A percentile compares a stretch with the other conserved stretches of the same genome.
Conservation (phyloP, 1,139 yeast species). For the Geotrichum europaeum region DNA sequence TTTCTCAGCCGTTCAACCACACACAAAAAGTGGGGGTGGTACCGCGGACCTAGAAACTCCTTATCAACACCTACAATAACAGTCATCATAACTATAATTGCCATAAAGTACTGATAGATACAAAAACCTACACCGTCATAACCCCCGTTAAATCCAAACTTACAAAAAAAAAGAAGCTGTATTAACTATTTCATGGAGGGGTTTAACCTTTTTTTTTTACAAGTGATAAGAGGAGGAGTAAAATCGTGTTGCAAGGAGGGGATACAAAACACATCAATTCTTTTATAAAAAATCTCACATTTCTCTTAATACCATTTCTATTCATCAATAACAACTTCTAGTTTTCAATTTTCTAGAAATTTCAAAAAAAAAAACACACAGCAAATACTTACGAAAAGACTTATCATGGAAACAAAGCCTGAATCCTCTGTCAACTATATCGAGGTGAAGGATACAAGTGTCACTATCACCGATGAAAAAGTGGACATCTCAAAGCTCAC, state of each 20-base stretch:
- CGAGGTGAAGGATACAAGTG: neutral
- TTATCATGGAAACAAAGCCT: neutral
- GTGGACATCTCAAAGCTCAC: slow-evolving; percentile 5
- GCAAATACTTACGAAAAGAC: neutral
- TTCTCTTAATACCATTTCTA: neutral
- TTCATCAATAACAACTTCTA: neutral
- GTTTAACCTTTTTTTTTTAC: too few species aligned
- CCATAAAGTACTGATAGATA: neutral
- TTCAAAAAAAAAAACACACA: neutral
- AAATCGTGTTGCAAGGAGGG: neutral
- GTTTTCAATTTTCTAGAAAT: neutral
- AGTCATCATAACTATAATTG: neutral
- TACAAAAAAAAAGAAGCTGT: neutral
- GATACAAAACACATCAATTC: neutral
- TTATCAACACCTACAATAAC: neutral
- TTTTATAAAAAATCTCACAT: neutral
- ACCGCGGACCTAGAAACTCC: neutral
- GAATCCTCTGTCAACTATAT: neutral
- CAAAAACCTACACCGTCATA: neutral
- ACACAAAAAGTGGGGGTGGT: neutral
- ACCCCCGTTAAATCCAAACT: neutral
- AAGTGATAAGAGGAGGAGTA: neutral
- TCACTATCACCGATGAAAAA: neutral
- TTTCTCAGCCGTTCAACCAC: too few species aligned
- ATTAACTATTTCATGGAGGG: too few species aligned